Evolutionary conservation across 2,329 filamentous ascomycete species (phyloP).

Genomic region (Fusarium sp.): DNA sequence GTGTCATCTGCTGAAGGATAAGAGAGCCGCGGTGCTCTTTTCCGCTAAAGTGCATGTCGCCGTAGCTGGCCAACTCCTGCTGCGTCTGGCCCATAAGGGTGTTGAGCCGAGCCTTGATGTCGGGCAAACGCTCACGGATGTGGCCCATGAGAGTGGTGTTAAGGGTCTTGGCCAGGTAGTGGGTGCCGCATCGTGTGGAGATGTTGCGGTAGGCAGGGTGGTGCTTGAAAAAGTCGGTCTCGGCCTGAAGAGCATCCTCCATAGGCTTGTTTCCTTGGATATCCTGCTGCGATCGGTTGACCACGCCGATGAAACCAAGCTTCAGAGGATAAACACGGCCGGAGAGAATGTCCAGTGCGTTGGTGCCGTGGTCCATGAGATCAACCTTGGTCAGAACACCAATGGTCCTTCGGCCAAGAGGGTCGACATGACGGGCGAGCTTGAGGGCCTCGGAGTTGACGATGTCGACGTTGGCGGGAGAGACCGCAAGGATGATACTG

Average conservation of each 20-base stretch:
- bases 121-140: constrained; percentile 93
- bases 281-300: constrained; percentile 98
- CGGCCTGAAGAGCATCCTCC: constrained; percentile 87
- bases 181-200: constrained; percentile 90
- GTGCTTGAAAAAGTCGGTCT: constrained; percentile 95
- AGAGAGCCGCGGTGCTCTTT: constrained; percentile 96
- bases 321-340: constrained; percentile 97
- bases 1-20: constrained; percentile 96
- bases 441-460: constrained; percentile 98
- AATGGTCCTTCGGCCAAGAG: constrained; percentile 92
- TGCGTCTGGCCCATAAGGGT: constrained; percentile 99
- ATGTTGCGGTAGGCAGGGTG: constrained; percentile 98
- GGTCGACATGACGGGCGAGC: constrained; percentile 95
- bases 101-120: constrained; percentile 97
- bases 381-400: constrained; percentile 97
- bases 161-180: constrained; percentile 92
- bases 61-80: constrained; percentile 97
- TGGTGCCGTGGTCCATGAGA: constrained; percentile 98
- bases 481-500: constrained; percentile 96
- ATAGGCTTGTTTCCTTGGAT: constrained; percentile 97
- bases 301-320: constrained; percentile 96
- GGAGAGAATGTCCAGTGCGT: constrained; percentile 96
- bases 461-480: constrained; percentile 96
- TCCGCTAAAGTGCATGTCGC: constrained; percentile 96
- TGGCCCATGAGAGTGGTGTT: constrained; percentile 96